Evolutionary conservation across 1,284 basidiomycete genomes (phyloP).

Genomic region (Fistulina hepatica): DNA sequence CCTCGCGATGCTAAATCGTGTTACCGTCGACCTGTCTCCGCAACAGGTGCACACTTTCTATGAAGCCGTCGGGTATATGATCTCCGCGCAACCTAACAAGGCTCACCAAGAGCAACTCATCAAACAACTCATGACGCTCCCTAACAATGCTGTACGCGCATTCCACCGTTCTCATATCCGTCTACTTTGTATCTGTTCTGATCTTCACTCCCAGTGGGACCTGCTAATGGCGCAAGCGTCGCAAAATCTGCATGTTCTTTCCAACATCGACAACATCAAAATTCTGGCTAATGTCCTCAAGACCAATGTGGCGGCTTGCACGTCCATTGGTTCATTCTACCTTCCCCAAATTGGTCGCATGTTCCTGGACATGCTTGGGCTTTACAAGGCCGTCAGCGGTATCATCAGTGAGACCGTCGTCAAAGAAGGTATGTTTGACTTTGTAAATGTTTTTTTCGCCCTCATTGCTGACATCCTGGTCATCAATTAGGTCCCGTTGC

Average conservation of each 20-base stretch:
- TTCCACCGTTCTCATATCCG: constrained; percentile 3
- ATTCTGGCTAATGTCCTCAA: constrained; percentile 96
- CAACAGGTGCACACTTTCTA: constrained; percentile 97
- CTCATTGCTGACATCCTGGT: constrained; percentile 7
- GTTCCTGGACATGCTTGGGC: constrained; percentile 96
- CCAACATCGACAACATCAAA: constrained; percentile 91
- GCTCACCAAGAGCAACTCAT: constrained; percentile 95
- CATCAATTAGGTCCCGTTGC: constrained; percentile 68
- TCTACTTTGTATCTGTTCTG: no score
- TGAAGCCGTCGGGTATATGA: constrained; percentile 99
- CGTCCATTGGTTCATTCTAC: constrained; percentile 95
- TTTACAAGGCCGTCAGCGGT: constrained; percentile 97
- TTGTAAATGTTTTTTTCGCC: constrained; percentile 1
- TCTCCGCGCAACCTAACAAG: constrained; percentile 97
- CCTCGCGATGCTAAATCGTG: constrained; percentile 81
- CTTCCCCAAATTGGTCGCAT: constrained; percentile 92
- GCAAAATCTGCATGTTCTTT: constrained; percentile 86
- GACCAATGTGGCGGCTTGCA: constrained; percentile 97
- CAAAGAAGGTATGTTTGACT: constrained; percentile 54
- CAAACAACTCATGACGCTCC: constrained; percentile 91
- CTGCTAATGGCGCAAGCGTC: constrained; percentile 94
- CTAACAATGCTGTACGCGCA: constrained; percentile 85
- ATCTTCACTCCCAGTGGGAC: constrained; percentile 92
- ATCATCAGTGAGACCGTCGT: constrained; percentile 93
- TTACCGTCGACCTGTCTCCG: constrained; percentile 91